These are phyloP conservation scores for Penicillium thymicola DNA, from an alignment of 2,329 filamentous ascomycete species.

Conservation along the genomic window DNA sequence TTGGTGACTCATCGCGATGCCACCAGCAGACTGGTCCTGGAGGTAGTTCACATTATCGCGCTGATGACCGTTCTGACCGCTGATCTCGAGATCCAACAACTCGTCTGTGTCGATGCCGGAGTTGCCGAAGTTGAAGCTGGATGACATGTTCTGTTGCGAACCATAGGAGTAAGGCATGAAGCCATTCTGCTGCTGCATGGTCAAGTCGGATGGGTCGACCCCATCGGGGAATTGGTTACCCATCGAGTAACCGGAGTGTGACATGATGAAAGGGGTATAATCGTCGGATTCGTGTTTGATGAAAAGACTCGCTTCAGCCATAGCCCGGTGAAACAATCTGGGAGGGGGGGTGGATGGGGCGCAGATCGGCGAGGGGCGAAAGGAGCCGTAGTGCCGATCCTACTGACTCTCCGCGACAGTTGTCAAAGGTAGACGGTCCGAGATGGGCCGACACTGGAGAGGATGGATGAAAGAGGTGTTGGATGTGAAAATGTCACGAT, in stretches of 20 bases:
- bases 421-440: not conserved
- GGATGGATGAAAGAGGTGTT: not conserved
- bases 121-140: constrained; percentile 72
- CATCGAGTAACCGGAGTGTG: constrained; percentile 51
- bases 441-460: not conserved
- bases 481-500: not conserved
- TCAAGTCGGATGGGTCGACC: constrained; percentile 83
- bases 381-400: constrained; percentile 10
- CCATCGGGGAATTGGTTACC: constrained; percentile 56
- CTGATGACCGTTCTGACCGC: constrained; percentile 38
- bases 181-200: constrained; percentile 58
- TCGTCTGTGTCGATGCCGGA: constrained; percentile 86
- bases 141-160: constrained; percentile 62
- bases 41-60: constrained; percentile 39
- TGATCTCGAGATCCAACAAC: constrained; percentile 63
- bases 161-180: constrained; percentile 58
- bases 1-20: constrained; percentile 61
- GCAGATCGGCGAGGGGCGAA: constrained; percentile 10
- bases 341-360: not conserved
- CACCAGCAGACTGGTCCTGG: constrained; percentile 53
- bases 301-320: constrained; percentile 58
- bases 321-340: constrained; percentile 27
- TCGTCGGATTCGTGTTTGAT: constrained; percentile 69
- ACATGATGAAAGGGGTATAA: constrained; percentile 52
- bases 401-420: constrained; percentile 3